Evolutionary conservation across 2,329 filamentous ascomycete genomes (phyloP), one percentile per base, ranked within the genome.

Genomic region (Samsoniella hepiali): DNA sequence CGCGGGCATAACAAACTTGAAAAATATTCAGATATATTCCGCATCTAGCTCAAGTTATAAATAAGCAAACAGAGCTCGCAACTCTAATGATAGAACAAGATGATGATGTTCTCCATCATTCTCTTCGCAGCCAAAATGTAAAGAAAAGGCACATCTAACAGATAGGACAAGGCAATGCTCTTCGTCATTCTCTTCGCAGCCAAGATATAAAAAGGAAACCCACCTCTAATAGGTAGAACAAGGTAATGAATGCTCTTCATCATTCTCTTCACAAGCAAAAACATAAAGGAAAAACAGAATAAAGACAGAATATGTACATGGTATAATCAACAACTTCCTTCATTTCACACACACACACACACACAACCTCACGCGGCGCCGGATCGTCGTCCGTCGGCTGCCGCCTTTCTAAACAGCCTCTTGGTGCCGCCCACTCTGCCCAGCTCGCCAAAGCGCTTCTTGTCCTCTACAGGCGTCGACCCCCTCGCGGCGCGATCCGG

Each of bases 351-450:
- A 22, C 22, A 22, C 22, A 22, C 22, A 22, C 22, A 32, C 50
- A 56, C 31, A 62, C 51, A n/a, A 32, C 11, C 59, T 57, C 45
- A 58, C 3, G 47, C 40, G 17, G 55, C 60, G 15, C 61, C 61
- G 6, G 55, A 63, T 29, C 55, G 45, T 22, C 54, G 36, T 7
- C 61, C 61, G 29, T 57, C 61, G 15, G 34, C 22, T 17, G n/a
- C 55, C 27, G 45, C 73, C 74, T 81, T 81, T 70, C 86, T 81
- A 70, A 90, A 91, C 58, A 93, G 73, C 68, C 91, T 83, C 77
- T 90, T 90, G 17, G 90, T 93, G 8, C 84, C 85, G 2, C 90
- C 90, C 5, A 88, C 86, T 72, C 84, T 91, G 51, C 89, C 88
- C 68, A 93, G 76, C 67, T 91, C 88, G 27, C 87, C 88, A 74